phyloP scores from a whole-genome alignment of 257 asterid genomes.

The Nicotiana attenuata region DNA sequence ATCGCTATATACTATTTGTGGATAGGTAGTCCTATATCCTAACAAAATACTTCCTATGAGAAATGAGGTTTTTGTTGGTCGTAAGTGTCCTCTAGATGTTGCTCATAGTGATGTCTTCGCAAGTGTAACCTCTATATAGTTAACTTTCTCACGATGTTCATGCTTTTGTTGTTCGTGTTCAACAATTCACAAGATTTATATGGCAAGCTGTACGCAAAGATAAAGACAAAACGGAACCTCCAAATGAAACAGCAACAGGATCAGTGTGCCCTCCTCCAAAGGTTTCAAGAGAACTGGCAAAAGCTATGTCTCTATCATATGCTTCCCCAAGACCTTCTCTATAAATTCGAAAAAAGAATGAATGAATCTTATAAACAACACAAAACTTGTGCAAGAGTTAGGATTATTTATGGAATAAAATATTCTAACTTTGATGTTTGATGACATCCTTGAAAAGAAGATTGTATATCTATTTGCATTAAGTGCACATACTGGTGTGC shows the following conservation, averaged over 20 bases:
- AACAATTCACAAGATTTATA: neutral
- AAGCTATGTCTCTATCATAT: constrained; percentile 77
- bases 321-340: constrained; percentile 99
- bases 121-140: neutral
- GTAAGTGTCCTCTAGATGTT: neutral
- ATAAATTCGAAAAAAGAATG: constrained; percentile 20
- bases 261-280: constrained; percentile 87
- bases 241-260: constrained; percentile 70
- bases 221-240: constrained; percentile 45
- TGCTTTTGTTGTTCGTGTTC: neutral
- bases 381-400: neutral
- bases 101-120: neutral
- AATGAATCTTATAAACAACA: neutral
- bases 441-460: neutral
- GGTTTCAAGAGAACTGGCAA: constrained; percentile 82
- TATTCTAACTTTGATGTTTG: neutral
- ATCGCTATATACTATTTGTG: neutral
- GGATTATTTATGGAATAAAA: neutral
- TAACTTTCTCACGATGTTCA: neutral
- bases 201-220: neutral
- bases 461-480: neutral
- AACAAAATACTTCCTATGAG: neutral
- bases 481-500: neutral
- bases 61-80: neutral
- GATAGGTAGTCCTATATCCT: neutral